Base-by-base conservation (phyloP, 1,284 basidiomycete species). In the Baeospora myosura region DNA sequence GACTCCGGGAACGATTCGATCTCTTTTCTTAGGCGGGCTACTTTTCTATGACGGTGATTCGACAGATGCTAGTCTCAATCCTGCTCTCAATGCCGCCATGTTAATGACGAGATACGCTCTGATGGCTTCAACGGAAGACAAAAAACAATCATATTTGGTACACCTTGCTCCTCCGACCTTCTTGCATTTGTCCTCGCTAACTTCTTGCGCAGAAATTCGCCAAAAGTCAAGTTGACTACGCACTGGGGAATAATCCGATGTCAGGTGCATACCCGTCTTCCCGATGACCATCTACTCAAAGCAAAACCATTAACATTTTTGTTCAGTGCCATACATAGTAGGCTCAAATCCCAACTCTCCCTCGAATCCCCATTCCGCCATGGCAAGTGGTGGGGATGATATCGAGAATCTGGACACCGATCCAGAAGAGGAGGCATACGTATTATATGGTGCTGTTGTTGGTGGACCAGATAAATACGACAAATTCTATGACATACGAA, bases 331-430 rank as follows among this genome's bases (percentile, higher is more conserved):
- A 0, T 91, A 88, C 55, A 61, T 90, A 41, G 89, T 94, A 18
- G 91, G 92, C 25, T 67, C 73, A 41, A 90, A 94, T 60, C 88
- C 90, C 3, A 95, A 95, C 63, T 87, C 90, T 16, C 89, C 92
- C 0, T 63, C 74, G 37, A 95, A 94, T 59, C 91, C 92, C 0
- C 89, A 94, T 57, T 89, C 86, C 5, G 91, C 88, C 1, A 70
- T 86, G 61, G 85, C 93, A 1, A 85, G 83, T 41, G 92, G 92
- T 29, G 91, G 88, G 0, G 69, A 80, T 47, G 68, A 81, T 52
- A 72, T 88, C 44, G 62, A 54, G 29, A 60, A 74, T 36, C 83
- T 96, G 51, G 78, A 95, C 56, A 84, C 74, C 3, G 72, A 71
- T 30, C 92, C 92, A 0, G 64, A 65, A 5, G 61, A 76, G 43